Conservation (phyloP, 257 asterid genomes). For the Rehmannia glutinosa region DNA sequence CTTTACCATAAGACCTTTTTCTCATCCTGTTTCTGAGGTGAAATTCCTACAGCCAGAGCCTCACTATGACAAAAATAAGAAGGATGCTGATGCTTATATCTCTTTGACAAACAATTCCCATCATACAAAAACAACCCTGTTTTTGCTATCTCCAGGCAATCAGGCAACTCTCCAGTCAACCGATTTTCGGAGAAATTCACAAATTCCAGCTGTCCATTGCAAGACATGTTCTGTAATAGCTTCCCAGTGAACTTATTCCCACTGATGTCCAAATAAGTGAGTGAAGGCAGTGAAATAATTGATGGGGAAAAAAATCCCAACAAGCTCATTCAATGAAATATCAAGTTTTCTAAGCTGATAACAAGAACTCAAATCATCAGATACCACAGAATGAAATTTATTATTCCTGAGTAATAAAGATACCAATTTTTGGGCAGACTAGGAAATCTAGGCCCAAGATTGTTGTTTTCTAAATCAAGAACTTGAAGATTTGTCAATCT, state of each 20-base stretch:
- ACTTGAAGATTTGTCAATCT: conserved; percentile 63
- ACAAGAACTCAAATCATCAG: conserved; percentile 42
- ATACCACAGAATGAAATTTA: conserved; percentile 45
- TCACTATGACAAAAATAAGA: conserved; percentile 56
- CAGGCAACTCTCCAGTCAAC: conserved; percentile 74
- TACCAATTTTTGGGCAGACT: conserved; percentile 47
- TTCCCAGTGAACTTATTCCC: conserved; percentile 71
- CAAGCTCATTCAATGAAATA: conserved; percentile 50
- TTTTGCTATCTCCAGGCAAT: conserved; percentile 33
- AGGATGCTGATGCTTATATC: conserved; percentile 44
- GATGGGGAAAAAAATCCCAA: conserved; percentile 49
- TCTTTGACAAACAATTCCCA: conserved; percentile 60
- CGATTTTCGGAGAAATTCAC: conserved; percentile 62
- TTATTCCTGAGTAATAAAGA: conserved; percentile 61
- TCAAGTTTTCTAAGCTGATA: conserved; percentile 61
- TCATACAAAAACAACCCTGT: conserved; percentile 31
- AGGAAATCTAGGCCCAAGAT: conserved; percentile 71
- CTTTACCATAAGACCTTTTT: conserved; percentile 31
- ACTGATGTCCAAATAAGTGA: conserved; percentile 55
- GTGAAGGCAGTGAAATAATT: conserved; percentile 52
- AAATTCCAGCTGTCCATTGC: conserved; percentile 38
- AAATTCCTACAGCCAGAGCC: conserved; percentile 76
- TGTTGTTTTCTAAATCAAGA: conserved; percentile 60
- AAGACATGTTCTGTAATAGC: conserved; percentile 53
- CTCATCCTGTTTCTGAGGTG: conserved; percentile 29